Evolutionary conservation across 2,329 filamentous ascomycete species (phyloP), one percentile per base, ranked within the genome.

Genomic region (Orbilia oligospora): DNA sequence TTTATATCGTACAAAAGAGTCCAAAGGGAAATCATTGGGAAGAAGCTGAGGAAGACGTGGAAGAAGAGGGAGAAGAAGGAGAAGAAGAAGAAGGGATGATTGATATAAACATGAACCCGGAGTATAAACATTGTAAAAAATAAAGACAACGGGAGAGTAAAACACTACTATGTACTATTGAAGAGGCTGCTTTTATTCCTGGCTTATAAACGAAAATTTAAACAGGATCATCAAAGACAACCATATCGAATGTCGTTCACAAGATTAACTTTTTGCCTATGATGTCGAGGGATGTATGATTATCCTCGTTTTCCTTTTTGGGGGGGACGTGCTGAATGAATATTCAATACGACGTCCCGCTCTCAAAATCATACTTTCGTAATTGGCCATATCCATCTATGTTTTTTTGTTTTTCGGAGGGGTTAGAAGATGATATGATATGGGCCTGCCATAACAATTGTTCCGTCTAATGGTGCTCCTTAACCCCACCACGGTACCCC

Each of bases 401-500:
- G 20, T 38, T 22, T 41, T n/a, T 38, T 38, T 44, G n/a, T 44
- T 44, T n/a, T n/a, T n/a, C n/a, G n/a, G n/a, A 5, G 9, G 12
- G n/a, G 9, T 27, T 3, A 61, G 36, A 69, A 46, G 51, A 58
- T 48, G 36, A 38, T 48, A 41, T 46, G 44, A 51, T 44, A 55
- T 56, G 51, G 51, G 48, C 51, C 46, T 36, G 44, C 46, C 56
- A 58, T 33, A 44, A 44, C 20, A 53, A 56, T 55, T 44, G 6
- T 46, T 38, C 61, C 66, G 61, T 71, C 81, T 90, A 89, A 85
- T 91, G 88, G 81, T 87, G 87, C 82, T 88, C 88, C 80, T 85
- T 85, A 81, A 84, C 84, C 84, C 92, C 90, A 84, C 92, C 92
- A 86, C 89, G 89, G 89, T 99, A 99, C 81, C 96, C 96, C 82